Evolutionary conservation across 495 filamentous ascomycete species (phyloP), one percentile per base, ranked within the genome.

Genomic region (Tuber indicum): DNA sequence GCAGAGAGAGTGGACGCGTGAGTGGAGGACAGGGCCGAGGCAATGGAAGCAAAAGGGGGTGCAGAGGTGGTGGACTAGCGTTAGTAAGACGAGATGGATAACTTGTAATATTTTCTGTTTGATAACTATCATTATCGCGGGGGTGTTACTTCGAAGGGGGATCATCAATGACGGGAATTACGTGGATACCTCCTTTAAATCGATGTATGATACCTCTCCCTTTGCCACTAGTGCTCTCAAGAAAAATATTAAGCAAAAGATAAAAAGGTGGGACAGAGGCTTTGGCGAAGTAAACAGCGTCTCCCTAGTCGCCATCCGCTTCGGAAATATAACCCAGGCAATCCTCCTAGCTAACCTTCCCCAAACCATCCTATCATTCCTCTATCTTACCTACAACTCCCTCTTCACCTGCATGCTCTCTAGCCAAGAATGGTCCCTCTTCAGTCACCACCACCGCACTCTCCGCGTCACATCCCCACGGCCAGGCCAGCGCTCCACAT

Each of bases 361-460:
- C 0, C 88, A 89, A 78, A 73, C 86, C 0, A 42, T 87, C 0
- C 74, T 88, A 16, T 86, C 85, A 0, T 74, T 87, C 4, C 71
- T 85, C 19, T 88, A 88, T 74, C 78, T 85, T 0, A 44, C 49
- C 7, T 85, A 84, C 81, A 86, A 87, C 81, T 73, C 81, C 62
- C 70, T 87, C 10, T 45, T 45, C 14, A 45, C 44, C 44, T 45
- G 14, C 12, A 45, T 45, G 44, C 44, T 45, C 44, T 16, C 14
- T 1, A 12, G 44, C 14, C 44, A 45, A 1, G 44, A 45, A 45
- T 16, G 14, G 44, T 16, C 44, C 10, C 44, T 45, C 14, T 45
- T 16, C 12, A 45, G 44, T 45, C 44, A 45, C 44, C 44, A 45
- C 44, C 44, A 45, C 44, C 44, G 44, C 44, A 14, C 12, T 12